Base-by-base conservation (phyloP, 306 rosid genomes). In the Lagenaria siceraria region DNA sequence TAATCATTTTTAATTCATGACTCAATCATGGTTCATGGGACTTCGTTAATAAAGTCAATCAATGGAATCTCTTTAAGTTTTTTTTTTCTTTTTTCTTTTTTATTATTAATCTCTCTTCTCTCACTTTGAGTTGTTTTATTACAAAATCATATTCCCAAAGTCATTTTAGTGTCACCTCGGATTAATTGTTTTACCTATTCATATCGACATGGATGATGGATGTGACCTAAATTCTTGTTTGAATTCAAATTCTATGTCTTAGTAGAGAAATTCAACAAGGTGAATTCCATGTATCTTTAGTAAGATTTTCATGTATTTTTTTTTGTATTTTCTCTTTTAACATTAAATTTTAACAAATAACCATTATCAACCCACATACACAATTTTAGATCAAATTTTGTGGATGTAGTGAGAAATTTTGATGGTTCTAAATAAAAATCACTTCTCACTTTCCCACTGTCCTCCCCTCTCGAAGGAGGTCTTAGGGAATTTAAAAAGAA, bases 1-100 rank as follows among this genome's bases (percentile, higher is more conserved):
- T 66, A 66, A 66, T 66, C 29, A 66, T 66, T 66, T 42, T n/a
- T n/a, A 66, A 66, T 40, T 66, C 74, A 66, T 66, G 12, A 33
- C 19, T 40, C 74, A 66, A 66, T 66, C 74, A 66, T 66, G 33
- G 33, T 40, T 40, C 74, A 66, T 66, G 10, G 33, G 33, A 38
- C 52, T n/a, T 64, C 10, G 53, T 66, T 40, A 40, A 21, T 40
- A 21, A 66, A 66, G 74, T 40, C 72, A 64, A 64, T 64, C 7
- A 40, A 9, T 63, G 71, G 71, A 31, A 17, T 18, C 36, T 18
- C 38, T 33, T 35, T 52, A 54, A 54, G 27, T 54, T 29, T 60
- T 33, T 42, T 60, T 60, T 25, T 27, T 0, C 6, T 13, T 25
- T 46, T 46, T 46, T 46, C 49, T 43, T 43, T 43, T 43, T 2